A percentile compares a stretch with the other conserved stretches of the same genome.
phyloP scores from a whole-genome alignment of 495 filamentous ascomycete genomes.

The Xylaria curta region DNA sequence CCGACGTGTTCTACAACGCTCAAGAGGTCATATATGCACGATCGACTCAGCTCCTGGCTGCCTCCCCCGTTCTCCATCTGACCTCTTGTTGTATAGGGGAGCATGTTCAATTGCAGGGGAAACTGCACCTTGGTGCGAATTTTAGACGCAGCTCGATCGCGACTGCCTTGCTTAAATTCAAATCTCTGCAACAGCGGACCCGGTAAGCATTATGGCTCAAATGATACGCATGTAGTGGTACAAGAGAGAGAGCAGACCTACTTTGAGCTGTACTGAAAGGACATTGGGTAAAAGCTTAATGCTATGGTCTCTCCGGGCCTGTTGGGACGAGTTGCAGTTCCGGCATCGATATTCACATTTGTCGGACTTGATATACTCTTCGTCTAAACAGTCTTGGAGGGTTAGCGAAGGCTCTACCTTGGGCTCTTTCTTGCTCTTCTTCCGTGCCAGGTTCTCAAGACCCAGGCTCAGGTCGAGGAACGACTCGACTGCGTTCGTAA shows the following conservation, averaged over 20 bases:
- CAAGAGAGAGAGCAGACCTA: conserved; percentile 39
- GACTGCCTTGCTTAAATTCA: conserved; percentile 68
- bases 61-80: conserved; percentile 45
- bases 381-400: conserved; percentile 75
- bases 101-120: conserved; percentile 85
- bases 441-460: conserved; percentile 65
- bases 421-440: conserved; percentile 52
- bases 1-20: conserved; percentile 88
- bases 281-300: conserved; percentile 84
- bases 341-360: conserved; percentile 82
- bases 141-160: conserved; percentile 71
- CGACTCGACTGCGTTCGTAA: conserved; percentile 79
- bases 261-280: conserved; percentile 91
- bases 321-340: conserved; percentile 72
- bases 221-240: neutral
- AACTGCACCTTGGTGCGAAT: conserved; percentile 82
- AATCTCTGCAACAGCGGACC: conserved; percentile 64
- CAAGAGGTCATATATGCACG: conserved; percentile 78
- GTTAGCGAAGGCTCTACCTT: conserved; percentile 57
- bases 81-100: conserved; percentile 78
- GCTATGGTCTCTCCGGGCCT: conserved; percentile 78
- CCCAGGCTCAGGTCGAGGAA: conserved; percentile 88
- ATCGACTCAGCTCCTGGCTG: conserved; percentile 56
- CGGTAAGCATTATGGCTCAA: neutral
- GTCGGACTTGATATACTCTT: conserved; percentile 80